phyloP scores from a whole-genome alignment of 2,329 filamentous ascomycete species.

The Tolypocladium inflatum region DNA sequence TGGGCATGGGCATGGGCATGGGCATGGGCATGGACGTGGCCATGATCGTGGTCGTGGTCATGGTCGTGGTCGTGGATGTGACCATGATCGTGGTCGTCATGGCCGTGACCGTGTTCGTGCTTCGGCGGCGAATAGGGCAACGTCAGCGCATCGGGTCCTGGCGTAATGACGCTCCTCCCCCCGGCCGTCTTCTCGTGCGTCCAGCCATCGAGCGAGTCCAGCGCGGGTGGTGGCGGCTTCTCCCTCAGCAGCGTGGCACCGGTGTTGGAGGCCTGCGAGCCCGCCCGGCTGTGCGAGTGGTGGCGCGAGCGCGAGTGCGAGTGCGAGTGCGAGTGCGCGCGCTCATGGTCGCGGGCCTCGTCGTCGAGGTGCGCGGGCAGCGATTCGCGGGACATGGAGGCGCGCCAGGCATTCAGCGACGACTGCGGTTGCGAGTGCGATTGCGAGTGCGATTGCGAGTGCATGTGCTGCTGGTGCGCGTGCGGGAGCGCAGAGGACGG shows the following conservation, averaged over 20 bases:
- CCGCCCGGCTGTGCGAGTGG: conserved; percentile 19
- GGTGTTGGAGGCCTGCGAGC: conserved; percentile 20
- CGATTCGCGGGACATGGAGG: conserved; percentile 23
- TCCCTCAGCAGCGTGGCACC: conserved; percentile 17
- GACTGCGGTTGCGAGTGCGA: conserved; percentile 26
- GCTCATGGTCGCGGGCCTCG: conserved; percentile 16
- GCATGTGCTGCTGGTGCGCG: conserved; percentile 32
- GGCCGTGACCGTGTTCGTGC: conserved; percentile 11
- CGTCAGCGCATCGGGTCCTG: conserved; percentile 15
- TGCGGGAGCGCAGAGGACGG: conserved; percentile 41
- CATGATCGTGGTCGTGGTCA: conserved; percentile 4
- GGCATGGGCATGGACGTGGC: conserved; percentile 12
- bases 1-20: conserved; percentile 15
- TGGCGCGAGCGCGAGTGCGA: conserved; percentile 15
- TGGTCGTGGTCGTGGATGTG: conserved; percentile 16
- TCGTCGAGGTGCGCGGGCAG: conserved; percentile 21
- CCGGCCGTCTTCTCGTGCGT: conserved; percentile 29
- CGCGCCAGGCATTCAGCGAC: conserved; percentile 28
- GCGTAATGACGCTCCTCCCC: conserved; percentile 29
- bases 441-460: conserved; percentile 28
- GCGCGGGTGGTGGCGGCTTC: conserved; percentile 19
- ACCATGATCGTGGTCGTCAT: conserved; percentile 20
- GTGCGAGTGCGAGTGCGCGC: conserved; percentile 14
- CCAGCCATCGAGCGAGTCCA: conserved; percentile 28
- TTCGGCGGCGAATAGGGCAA: conserved; percentile 14